Base-by-base conservation (phyloP, 495 filamentous ascomycete species). In the Podospora comata region DNA sequence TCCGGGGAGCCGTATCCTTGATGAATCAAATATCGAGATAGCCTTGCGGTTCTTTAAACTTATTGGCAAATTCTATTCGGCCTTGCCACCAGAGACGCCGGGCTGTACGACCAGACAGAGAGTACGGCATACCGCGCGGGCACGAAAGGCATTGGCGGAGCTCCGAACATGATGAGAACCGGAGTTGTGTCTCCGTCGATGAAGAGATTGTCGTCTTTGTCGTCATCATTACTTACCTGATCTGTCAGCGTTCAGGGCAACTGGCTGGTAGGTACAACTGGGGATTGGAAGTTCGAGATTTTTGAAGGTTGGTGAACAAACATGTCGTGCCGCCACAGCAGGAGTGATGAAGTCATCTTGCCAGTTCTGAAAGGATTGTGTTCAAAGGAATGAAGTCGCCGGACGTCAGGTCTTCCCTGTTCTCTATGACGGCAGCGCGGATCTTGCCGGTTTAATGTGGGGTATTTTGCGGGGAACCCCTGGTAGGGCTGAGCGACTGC, bases 401-500 rank as follows among this genome's bases (percentile, higher is more conserved):
- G 20, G 20, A 23, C 1, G 20, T 23, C 39, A 48, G 30, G 30
- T 32, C 30, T 48, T 48, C 39, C 39, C 9, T 48, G 39, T 11
- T 48, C 20, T 23, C 39, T 0, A 48, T 48, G 39, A 48, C 39
- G 39, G 6, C 39, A 48, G 15, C 39, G 5, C 39, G 39, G 39
- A 11, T 48, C 39, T 48, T 48, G 39, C 39, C 39, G 39, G 9
- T 48, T 48, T 48, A 11, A 48, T 48, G 39, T 48, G 39, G 39
- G 39, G 39, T 48, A 48, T 11, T 48, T 48, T 48, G 39, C 39
- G 39, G 26, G 27, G 26, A 59, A 61, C 27, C 23, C 59, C 23
- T 26, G 59, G 23, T 61, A 61, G 59, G 59, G 59, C 59, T 61
- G 59, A 61, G 16, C 59, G 26, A 61, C 59, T 61, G 59, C 59